Percentiles rank a stretch among this genome's conserved stretches.
Conservation (phyloP, 2,329 filamentous ascomycete species). For the Neophaeococcomyces mojaviensis region DNA sequence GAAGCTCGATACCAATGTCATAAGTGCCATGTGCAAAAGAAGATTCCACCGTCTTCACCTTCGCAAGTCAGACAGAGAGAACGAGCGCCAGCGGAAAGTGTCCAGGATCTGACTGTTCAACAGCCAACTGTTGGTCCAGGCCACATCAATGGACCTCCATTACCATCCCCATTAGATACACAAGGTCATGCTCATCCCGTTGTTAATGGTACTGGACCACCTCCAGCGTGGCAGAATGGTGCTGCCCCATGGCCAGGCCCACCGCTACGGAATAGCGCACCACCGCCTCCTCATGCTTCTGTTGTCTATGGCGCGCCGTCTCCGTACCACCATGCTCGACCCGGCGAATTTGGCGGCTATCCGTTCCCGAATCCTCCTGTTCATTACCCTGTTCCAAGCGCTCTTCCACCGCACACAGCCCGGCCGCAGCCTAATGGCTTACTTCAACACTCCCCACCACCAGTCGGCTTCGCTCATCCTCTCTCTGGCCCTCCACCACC, state of each 20-base stretch:
- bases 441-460: constrained; percentile 7
- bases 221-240: constrained; percentile 10
- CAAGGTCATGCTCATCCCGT: constrained; percentile 15
- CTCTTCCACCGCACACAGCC: neutral
- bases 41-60: constrained; percentile 22
- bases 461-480: constrained; percentile 1
- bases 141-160: constrained; percentile 23
- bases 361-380: neutral
- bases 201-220: constrained; percentile 10
- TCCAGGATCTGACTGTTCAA: constrained; percentile 12
- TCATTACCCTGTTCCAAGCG: neutral
- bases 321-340: constrained; percentile 2
- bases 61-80: constrained; percentile 21
- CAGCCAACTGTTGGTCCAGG: constrained; percentile 36
- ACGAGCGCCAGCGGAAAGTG: constrained; percentile 28
- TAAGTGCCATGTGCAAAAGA: constrained; percentile 55
- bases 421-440: constrained; percentile 3
- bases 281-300: neutral
- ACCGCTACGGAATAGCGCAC: neutral
- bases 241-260: neutral
- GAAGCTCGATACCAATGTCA: constrained; percentile 61
- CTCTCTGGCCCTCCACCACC: neutral
- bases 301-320: neutral
- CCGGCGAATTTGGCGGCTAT: constrained; percentile 1
- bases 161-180: constrained; percentile 21